Conservation (phyloP, 2,329 filamentous ascomycete genomes). For the Bipolaris victoriae region DNA sequence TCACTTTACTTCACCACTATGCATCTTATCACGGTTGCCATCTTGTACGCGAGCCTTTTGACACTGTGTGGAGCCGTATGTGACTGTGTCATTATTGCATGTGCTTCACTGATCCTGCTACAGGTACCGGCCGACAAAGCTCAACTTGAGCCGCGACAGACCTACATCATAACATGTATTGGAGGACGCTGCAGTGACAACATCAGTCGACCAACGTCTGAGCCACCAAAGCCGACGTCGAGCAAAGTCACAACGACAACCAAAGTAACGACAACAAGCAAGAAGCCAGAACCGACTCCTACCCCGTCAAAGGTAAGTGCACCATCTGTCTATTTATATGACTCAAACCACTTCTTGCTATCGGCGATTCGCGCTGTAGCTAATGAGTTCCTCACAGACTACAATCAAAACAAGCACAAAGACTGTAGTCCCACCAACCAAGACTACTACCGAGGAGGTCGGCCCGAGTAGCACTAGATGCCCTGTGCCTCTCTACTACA, state of each 20-base stretch:
- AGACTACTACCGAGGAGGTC: slow-evolving; percentile 23
- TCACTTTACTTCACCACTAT: slow-evolving; percentile 19
- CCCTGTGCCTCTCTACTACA: slow-evolving; percentile 41
- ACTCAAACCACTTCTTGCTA: background rate
- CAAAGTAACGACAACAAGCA: slow-evolving; percentile 3
- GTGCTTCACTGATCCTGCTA: background rate
- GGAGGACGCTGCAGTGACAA: slow-evolving; percentile 21
- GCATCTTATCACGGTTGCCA: slow-evolving; percentile 22
- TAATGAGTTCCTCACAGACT: slow-evolving; percentile 1
- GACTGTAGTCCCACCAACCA: slow-evolving; percentile 12
- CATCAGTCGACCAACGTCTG: slow-evolving; percentile 14
- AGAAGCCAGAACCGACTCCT: slow-evolving; percentile 12
- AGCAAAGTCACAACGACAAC: slow-evolving; percentile 16
- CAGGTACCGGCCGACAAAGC: slow-evolving; percentile 27
- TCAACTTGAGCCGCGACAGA: slow-evolving; percentile 32
- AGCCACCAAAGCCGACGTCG: slow-evolving; percentile 14
- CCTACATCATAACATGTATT: slow-evolving; percentile 39
- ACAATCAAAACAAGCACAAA: slow-evolving; percentile 17
- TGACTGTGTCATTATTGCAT: background rate
- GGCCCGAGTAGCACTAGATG: slow-evolving; percentile 41
- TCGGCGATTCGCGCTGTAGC: background rate
- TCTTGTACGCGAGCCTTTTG: slow-evolving; percentile 22
- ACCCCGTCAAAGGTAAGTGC: slow-evolving; percentile 13
- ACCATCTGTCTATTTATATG: background rate
- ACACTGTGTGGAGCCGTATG: slow-evolving; percentile 32